A percentile compares a stretch with the other conserved stretches of the same genome.
Evolutionary conservation across 1,284 basidiomycete genomes (phyloP).

Genomic region (Rhodotorula sp.): DNA sequence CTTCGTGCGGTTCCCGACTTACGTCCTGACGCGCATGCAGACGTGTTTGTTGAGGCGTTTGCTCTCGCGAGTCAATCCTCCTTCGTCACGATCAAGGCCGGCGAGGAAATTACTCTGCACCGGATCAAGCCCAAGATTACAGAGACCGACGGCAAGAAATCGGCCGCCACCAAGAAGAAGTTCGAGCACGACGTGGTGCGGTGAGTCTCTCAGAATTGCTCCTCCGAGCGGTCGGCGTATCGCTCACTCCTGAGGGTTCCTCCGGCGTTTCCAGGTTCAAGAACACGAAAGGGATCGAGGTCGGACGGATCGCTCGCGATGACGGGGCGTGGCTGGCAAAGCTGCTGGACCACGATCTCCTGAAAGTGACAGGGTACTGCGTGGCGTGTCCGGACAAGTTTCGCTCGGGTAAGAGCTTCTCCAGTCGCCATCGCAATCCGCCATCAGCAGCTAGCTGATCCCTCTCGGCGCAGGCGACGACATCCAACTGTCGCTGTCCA

Average conservation of each 20-base stretch:
- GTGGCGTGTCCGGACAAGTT: slow-evolving; percentile 22
- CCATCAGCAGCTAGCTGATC: neutral
- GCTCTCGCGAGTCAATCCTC: slow-evolving; percentile 12
- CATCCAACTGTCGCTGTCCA: slow-evolving; percentile 66
- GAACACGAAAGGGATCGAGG: slow-evolving; percentile 55
- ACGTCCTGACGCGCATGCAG: slow-evolving; percentile 1
- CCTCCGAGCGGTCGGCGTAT: neutral
- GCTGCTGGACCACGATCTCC: slow-evolving; percentile 59
- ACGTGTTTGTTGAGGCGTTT: slow-evolving; percentile 29
- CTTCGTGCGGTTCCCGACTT: neutral
- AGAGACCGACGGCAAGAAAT: slow-evolving; percentile 5
- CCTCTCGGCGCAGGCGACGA: slow-evolving; percentile 60
- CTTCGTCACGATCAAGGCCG: slow-evolving; percentile 24
- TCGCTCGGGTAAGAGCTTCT: slow-evolving; percentile 20
- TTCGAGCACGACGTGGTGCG: slow-evolving; percentile 33
- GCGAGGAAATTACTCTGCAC: slow-evolving; percentile 23
- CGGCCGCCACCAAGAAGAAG: slow-evolving; percentile 15
- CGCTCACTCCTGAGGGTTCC: neutral
- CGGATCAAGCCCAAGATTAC: slow-evolving; percentile 15
- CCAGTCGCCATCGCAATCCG: neutral
- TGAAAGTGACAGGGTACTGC: slow-evolving; percentile 56
- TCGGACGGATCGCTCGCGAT: slow-evolving; percentile 68
- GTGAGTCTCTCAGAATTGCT: neutral
- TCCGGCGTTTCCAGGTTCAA: slow-evolving; percentile 15
- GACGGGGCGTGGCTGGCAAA: slow-evolving; percentile 67